Base-by-base conservation (phyloP, 2,329 filamentous ascomycete species). In the Arthrobotrys sphaeroides region DNA sequence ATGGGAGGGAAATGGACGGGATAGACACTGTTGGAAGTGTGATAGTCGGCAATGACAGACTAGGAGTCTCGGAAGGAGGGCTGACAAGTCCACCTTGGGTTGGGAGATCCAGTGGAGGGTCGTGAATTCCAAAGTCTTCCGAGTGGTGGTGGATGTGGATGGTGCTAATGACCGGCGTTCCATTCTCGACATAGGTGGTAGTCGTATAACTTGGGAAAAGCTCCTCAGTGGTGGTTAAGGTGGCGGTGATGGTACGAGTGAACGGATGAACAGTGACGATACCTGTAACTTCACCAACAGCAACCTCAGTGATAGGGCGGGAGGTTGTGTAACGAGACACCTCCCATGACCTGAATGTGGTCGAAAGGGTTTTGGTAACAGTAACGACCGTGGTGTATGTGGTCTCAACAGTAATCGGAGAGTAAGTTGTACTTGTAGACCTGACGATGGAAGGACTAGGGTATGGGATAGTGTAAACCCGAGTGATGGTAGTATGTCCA, bases 71-170 rank as follows among this genome's bases (percentile, higher is more conserved):
- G 4, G 67, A 38, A 13, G 67, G 67, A 20, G 49, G 26, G 43
- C 31, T 38, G 18, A 62, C 57, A 7, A 43, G 26, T 3, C 60
- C 40, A n/a, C 13, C 55, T 42, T 51, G 53, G 2, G 57, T 42
- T 12, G 43, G 66, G 9, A 61, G 2, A 7, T 24, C 36, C 12
- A 67, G 24, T 1, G 28, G 7, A 40, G 47, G 59, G 5, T 28
- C 40, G n/a, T 20, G 31, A 16, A 70, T 70, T 13, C 66, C 66
- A 62, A 26, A 53, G 18, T 70, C 66, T 24, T 70, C 42, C 1
- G 66, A 53, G 40, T 70, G 66, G 20, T 70, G 66, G n/a, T 70
- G 66, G 12, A 70, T 40, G 16, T 70, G 66, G 49, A 70, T 24
- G 7, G 66, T 70, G 66, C 36, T 53, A 18, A 55, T 22, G 4